Conservation (phyloP, 176 grass and related monocot genomes). For the Luzula sylvatica region DNA sequence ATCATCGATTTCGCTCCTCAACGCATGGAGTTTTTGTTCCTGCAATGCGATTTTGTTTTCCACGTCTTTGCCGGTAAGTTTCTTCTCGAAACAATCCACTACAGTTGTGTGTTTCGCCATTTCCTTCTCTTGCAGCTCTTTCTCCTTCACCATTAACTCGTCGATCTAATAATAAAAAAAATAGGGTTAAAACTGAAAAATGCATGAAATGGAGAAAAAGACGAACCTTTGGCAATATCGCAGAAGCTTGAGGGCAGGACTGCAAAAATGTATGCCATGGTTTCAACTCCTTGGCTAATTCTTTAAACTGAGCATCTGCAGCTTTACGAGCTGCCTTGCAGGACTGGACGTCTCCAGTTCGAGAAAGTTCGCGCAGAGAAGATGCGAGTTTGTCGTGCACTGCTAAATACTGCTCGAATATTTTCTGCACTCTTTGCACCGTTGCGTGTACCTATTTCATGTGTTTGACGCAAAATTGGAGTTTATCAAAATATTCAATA, state of each 20-base stretch:
- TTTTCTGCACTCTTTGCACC: conserved; percentile 57
- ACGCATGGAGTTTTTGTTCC: conserved; percentile 59
- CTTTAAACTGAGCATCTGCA: conserved; percentile 82
- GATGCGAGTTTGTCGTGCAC: conserved; percentile 76
- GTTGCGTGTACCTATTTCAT: conserved; percentile 55
- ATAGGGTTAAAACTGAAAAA: neutral
- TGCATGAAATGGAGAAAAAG: conserved; percentile 1
- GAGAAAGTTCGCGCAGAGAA: conserved; percentile 72
- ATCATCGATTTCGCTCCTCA: conserved; percentile 67
- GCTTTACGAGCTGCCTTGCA: conserved; percentile 85
- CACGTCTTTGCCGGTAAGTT: conserved; percentile 65
- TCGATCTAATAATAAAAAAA: conserved; percentile 39
- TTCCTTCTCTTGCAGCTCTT: conserved; percentile 89
- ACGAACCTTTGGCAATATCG: conserved; percentile 90
- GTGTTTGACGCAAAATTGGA: neutral
- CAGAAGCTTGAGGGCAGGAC: conserved; percentile 63
- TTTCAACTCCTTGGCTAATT: conserved; percentile 74
- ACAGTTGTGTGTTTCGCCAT: conserved; percentile 79
- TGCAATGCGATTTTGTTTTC: conserved; percentile 73
- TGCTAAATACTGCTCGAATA: conserved; percentile 55
- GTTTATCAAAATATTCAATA: neutral
- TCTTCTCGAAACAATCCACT: conserved; percentile 90
- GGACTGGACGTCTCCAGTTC: conserved; percentile 64
- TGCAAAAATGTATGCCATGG: conserved; percentile 56
- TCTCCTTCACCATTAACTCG: conserved; percentile 67